Conservation (phyloP, 768 basidiomycete genomes). For the Leccinum olivaceopallidum region DNA sequence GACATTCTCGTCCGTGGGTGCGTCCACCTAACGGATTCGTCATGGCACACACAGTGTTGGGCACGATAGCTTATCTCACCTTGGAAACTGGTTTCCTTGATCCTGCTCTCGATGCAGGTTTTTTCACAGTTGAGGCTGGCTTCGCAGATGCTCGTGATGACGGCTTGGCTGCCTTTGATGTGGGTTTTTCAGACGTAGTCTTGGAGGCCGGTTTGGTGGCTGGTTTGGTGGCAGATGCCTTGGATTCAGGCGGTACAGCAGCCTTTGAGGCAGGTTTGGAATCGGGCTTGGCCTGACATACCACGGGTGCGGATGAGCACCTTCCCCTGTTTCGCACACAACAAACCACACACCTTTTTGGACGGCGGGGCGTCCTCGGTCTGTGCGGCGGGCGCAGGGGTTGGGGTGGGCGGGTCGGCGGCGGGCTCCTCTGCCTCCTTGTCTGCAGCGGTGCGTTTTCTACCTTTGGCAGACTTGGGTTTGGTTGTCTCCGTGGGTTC, state of each 20-base stretch:
- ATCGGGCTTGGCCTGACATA: conserved; percentile 43
- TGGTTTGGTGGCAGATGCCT: conserved; percentile 30
- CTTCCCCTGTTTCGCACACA: conserved; percentile 3
- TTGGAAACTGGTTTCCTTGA: conserved; percentile 69
- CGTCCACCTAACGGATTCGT: conserved; percentile 31
- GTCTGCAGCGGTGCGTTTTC: conserved; percentile 53
- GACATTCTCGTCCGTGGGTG: conserved; percentile 38
- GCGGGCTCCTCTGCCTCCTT: conserved; percentile 38
- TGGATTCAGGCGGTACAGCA: conserved; percentile 36
- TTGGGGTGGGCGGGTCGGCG: conserved; percentile 22
- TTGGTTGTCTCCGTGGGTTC: conserved; percentile 38
- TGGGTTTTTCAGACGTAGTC: conserved; percentile 40
- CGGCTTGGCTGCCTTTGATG: conserved; percentile 42
- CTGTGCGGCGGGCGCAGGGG: conserved; percentile 37
- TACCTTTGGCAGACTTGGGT: conserved; percentile 48
- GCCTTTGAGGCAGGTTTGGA: conserved; percentile 32
- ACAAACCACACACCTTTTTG: conserved; percentile 54
- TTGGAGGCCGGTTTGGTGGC: conserved; percentile 34
- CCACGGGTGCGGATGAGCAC: conserved; percentile 5
- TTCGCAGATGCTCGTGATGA: conserved; percentile 41
- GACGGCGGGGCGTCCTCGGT: conserved; percentile 52
- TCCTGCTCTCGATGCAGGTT: conserved; percentile 57
- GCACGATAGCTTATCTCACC: conserved; percentile 33
- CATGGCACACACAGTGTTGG: not conserved
- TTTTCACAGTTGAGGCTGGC: conserved; percentile 46